Conservation (phyloP, 305 asterid species). For the Solanum hybrid region DNA sequence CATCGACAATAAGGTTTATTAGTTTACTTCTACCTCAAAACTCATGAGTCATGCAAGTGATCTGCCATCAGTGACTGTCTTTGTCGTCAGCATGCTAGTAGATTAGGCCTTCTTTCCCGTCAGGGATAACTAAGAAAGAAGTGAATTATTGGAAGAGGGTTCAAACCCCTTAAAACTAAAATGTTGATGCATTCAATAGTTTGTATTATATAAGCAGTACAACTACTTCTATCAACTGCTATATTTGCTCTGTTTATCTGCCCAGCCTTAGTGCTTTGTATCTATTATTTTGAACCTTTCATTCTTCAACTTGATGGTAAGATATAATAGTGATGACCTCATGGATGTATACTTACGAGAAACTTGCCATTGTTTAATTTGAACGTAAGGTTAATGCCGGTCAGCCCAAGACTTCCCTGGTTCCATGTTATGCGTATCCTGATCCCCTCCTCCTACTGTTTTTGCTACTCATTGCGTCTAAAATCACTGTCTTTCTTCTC, state of each 20-base stretch:
- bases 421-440: background rate
- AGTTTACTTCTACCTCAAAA: background rate
- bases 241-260: background rate
- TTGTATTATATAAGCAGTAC: background rate
- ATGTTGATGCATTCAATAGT: background rate
- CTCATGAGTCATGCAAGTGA: background rate
- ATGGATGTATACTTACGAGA: background rate
- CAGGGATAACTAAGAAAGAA: background rate
- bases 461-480: background rate
- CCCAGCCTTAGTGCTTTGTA: background rate
- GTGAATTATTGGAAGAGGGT: background rate
- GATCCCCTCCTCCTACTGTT: background rate
- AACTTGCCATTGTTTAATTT: background rate
- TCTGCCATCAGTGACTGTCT: background rate
- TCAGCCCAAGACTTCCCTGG: background rate
- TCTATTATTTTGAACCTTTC: background rate
- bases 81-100: background rate
- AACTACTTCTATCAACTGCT: background rate
- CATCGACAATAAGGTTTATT: background rate
- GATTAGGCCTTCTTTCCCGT: background rate
- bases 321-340: background rate
- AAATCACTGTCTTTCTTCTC: background rate
- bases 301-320: background rate
- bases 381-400: background rate
- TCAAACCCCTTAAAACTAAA: background rate